Evolutionary conservation across 129 eudicot species (phyloP).

Genomic region (Saussurea involucrata): DNA sequence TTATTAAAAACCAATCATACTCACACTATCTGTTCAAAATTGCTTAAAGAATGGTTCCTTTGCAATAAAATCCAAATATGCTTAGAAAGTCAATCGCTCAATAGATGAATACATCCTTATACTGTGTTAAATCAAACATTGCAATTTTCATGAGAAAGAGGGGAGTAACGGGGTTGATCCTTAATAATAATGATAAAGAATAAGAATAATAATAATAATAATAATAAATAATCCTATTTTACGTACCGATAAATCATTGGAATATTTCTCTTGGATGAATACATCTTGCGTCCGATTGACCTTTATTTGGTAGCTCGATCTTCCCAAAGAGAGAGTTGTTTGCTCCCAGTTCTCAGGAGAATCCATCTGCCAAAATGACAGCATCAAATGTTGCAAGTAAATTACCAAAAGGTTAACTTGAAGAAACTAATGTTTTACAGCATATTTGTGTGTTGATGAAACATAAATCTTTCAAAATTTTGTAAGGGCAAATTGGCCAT

Average conservation of each 20-base stretch:
- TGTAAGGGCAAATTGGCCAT: no score
- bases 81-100: neutral
- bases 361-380: conserved; percentile 47
- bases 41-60: neutral
- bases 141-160: neutral
- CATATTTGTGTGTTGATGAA: no score
- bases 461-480: no score
- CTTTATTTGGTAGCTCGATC: conserved; percentile 74
- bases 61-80: neutral
- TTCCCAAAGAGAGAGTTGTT: conserved; percentile 55
- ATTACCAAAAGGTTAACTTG: neutral
- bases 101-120: neutral
- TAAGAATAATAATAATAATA: no score
- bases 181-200: no score
- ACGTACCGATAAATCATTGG: conserved; percentile 72
- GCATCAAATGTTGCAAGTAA: neutral
- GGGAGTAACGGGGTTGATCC: neutral
- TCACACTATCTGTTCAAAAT: neutral
- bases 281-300: conserved; percentile 44
- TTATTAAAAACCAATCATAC: neutral
- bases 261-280: conserved; percentile 61
- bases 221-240: no score
- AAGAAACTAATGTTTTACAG: neutral
- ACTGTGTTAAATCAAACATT: neutral
- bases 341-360: conserved; percentile 77